Evolutionary conservation across 768 basidiomycete species (phyloP).

Genomic region (Trametes coccinea): DNA sequence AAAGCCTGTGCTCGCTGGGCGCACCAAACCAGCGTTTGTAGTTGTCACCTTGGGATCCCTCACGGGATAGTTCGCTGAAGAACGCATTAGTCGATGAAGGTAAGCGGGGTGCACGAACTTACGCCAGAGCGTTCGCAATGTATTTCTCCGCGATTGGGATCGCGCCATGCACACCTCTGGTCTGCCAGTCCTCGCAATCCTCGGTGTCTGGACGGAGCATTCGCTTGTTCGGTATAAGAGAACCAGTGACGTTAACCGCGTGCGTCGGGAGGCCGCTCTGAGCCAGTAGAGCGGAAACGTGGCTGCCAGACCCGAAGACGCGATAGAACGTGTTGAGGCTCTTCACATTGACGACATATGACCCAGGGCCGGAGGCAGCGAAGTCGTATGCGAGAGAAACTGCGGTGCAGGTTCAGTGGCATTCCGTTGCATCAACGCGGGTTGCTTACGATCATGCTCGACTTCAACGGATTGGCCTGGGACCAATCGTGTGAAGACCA

Average conservation of each 20-base stretch:
- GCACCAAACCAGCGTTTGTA: conserved; percentile 15
- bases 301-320: neutral
- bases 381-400: conserved; percentile 39
- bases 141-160: neutral
- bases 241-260: neutral
- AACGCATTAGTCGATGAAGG: too few species aligned
- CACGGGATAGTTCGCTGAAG: neutral
- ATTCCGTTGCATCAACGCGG: neutral
- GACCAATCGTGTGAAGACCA: conserved; percentile 36
- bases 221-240: neutral
- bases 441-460: conserved; percentile 39
- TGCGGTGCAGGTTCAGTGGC: conserved; percentile 22
- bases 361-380: conserved; percentile 24
- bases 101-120: neutral
- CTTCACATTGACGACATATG: conserved; percentile 39
- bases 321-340: conserved; percentile 41
- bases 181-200: neutral
- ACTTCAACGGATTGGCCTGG: conserved; percentile 34
- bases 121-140: neutral
- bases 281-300: neutral
- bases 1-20: neutral
- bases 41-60: neutral
- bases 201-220: neutral
- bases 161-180: neutral
- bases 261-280: neutral